Evolutionary conservation across 2,329 filamentous ascomycete genomes (phyloP).

Genomic region (Exophiala mesophila): DNA sequence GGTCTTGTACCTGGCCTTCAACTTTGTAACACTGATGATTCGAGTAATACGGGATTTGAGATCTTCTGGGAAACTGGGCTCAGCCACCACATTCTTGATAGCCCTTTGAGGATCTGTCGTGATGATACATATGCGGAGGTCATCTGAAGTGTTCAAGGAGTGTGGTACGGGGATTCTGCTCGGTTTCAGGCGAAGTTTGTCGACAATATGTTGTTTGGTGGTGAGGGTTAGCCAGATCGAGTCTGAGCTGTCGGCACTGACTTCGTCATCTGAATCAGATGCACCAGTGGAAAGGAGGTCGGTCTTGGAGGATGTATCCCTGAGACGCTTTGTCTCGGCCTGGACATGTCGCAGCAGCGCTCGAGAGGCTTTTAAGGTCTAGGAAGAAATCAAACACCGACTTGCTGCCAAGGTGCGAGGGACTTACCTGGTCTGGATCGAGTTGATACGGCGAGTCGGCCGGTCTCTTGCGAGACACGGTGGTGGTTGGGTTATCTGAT

Average conservation of each 20-base stretch:
- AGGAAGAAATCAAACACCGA: constrained; percentile 17
- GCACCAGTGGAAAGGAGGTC: constrained; percentile 48
- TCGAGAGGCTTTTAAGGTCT: constrained; percentile 56
- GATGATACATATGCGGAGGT: constrained; percentile 75
- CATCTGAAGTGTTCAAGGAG: constrained; percentile 62
- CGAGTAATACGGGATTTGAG: constrained; percentile 65
- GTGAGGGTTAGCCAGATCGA: constrained; percentile 59
- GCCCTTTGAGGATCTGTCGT: constrained; percentile 75
- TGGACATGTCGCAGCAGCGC: constrained; percentile 57
- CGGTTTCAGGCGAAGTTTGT: constrained; percentile 76
- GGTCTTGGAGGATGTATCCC: constrained; percentile 47
- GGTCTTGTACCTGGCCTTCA: constrained; percentile 82
- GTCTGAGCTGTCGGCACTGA: constrained; percentile 45
- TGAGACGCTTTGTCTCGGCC: constrained; percentile 44
- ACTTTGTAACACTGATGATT: constrained; percentile 76
- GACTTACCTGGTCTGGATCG: constrained; percentile 42
- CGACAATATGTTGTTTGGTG: constrained; percentile 63
- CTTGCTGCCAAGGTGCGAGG: constrained; percentile 1
- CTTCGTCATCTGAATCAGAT: constrained; percentile 44
- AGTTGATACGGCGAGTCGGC: constrained; percentile 41
- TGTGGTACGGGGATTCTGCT: constrained; percentile 75
- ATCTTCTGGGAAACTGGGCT: constrained; percentile 63
- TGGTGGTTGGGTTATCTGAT: constrained; percentile 6
- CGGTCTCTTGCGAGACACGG: constrained; percentile 6
- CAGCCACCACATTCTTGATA: constrained; percentile 83